Evolutionary conservation across 2,329 filamentous ascomycete genomes (phyloP).

Genomic region (Hirsutella rhossiliensis): DNA sequence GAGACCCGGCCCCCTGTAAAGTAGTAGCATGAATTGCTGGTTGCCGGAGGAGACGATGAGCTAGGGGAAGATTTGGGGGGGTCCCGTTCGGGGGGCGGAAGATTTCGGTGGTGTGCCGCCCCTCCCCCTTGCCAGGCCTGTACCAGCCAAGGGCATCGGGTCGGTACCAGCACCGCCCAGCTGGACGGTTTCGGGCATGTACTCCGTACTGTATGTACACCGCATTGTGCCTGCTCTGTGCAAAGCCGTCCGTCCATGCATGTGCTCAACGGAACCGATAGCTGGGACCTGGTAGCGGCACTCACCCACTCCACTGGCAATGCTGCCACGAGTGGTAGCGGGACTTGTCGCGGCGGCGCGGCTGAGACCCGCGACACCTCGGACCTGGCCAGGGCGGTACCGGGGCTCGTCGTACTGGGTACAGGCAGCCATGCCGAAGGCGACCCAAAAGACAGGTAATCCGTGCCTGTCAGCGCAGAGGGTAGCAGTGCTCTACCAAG

Average conservation of each 20-base stretch:
- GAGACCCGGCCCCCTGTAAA: background rate
- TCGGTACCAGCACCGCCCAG: too few relatives aligned
- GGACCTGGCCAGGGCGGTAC: background rate
- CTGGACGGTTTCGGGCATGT: too few relatives aligned
- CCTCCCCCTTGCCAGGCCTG: too few relatives aligned
- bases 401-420: background rate
- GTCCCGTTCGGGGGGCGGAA: background rate
- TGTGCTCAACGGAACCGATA: background rate
- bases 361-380: background rate
- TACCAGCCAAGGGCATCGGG: too few relatives aligned
- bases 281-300: background rate
- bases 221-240: too few relatives aligned
- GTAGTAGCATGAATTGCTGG: background rate
- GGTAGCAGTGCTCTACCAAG: background rate
- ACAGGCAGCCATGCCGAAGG: background rate
- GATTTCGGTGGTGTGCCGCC: background rate
- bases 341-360: background rate
- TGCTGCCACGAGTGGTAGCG: background rate
- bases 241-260: background rate
- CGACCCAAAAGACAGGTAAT: too few relatives aligned
- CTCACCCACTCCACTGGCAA: background rate
- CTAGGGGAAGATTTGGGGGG: background rate
- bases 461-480: too few relatives aligned
- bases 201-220: too few relatives aligned
- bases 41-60: background rate